Conservation (phyloP, 2,329 filamentous ascomycete species). For the Botrytis deweyae region DNA sequence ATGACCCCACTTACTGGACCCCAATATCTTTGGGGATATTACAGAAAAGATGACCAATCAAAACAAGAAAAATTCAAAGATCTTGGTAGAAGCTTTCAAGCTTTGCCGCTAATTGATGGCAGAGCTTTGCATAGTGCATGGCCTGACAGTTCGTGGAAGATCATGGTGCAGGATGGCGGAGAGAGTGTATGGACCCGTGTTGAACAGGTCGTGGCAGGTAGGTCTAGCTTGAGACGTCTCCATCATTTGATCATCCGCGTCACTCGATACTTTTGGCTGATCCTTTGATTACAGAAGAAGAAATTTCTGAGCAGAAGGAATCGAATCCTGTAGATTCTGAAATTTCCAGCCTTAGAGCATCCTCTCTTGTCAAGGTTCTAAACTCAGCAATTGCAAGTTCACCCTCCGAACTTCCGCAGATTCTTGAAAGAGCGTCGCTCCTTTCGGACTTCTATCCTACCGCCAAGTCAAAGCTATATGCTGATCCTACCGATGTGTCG, state of each 20-base stretch:
- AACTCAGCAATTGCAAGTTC: not conserved
- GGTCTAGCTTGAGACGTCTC: not conserved
- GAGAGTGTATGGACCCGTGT: not conserved
- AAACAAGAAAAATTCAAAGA: not conserved
- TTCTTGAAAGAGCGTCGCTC: constrained; percentile 9
- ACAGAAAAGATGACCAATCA: not conserved
- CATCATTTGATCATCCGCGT: not conserved
- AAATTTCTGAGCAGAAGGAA: not conserved
- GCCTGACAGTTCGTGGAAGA: not conserved
- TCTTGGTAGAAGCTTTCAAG: not conserved
- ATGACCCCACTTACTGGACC: constrained; percentile 16
- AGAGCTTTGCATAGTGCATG: constrained; percentile 12
- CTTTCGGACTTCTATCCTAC: constrained; percentile 14
- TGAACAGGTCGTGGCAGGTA: not conserved
- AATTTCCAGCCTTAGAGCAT: not conserved
- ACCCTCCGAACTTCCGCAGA: constrained; percentile 1
- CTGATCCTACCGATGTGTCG: not conserved
- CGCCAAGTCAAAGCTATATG: constrained; percentile 14
- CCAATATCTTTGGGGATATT: constrained; percentile 4
- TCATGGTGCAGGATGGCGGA: no score
- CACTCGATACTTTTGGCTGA: not conserved
- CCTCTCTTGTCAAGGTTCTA: not conserved
- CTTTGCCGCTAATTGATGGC: not conserved
- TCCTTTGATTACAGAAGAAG: not conserved
- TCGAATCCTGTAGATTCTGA: not conserved